These are phyloP conservation scores for Solanum chacoense DNA, from an alignment of 305 asterid genomes.

Conservation along the genomic window DNA sequence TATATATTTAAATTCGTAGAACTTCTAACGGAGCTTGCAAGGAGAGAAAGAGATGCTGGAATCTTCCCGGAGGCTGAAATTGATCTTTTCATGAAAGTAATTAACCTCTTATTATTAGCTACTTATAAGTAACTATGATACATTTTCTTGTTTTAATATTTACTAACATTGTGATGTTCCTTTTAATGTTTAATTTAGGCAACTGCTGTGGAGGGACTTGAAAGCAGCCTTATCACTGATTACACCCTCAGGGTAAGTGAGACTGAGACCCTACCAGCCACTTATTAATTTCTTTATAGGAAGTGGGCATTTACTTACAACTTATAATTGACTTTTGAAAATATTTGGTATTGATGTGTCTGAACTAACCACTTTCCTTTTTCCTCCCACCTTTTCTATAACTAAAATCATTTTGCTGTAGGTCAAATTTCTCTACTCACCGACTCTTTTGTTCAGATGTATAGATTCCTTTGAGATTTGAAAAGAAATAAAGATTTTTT, in stretches of 20 bases:
- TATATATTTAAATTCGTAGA: conserved; percentile 23
- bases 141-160: too few relatives aligned
- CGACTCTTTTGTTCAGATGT: background rate
- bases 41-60: conserved; percentile 85
- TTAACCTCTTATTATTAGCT: background rate
- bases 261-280: background rate
- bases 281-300: background rate
- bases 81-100: conserved; percentile 92
- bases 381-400: background rate
- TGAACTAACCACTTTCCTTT: background rate
- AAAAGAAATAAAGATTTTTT: background rate
- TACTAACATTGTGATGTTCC: background rate
- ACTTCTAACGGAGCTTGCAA: conserved; percentile 72
- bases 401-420: background rate
- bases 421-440: conserved; percentile 5
- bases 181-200: conserved; percentile 34
- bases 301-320: background rate
- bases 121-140: background rate
- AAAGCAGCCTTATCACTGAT: conserved; percentile 69
- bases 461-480: background rate
- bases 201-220: conserved; percentile 72
- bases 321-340: background rate
- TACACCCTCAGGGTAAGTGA: conserved; percentile 56
- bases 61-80: conserved; percentile 84
- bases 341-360: background rate